Base-by-base conservation (phyloP, 768 basidiomycete species). In the Tricholoma furcatifolium region DNA sequence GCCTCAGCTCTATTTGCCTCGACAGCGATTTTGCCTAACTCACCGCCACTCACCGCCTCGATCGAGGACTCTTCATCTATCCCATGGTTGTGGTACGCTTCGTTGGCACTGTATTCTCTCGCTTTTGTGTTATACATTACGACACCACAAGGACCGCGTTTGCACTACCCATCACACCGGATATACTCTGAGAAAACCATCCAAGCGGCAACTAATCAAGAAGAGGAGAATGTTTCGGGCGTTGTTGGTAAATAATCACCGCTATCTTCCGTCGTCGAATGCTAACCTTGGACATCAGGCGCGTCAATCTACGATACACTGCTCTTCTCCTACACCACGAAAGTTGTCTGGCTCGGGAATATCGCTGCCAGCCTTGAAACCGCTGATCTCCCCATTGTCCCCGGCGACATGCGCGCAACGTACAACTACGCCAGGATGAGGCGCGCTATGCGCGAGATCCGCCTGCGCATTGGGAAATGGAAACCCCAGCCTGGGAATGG, bases 301-400 rank as follows among this genome's bases (percentile, higher is more conserved):
- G 76, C 83, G 20, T 85, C 84, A 4, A 71, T 78, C 1, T 82
- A 78, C 75, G 81, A 79, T 51, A 70, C 74, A 46, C 68, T 97
- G 5, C 69, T 93, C n/a, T 97, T 97, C 68, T 84, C 84, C 14
- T 94, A 93, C 66, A 91, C 88, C 34, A 94, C 92, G 1, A 85
- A 87, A 55, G 90, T 97, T 12, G 83, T 95, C 50, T 84, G 85
- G 81, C 83, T 93, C 38, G 93, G 92, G 2, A 83, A 91, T 68
- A 76, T 74, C 2, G 76, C 87, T 2, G 77, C 80, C 51, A 86
- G 81, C 53, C 78, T 96, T 42, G 90, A 96, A 59, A 91, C 93
- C 18, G 91, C 85, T 54, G 93, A 97, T 65, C 73, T 97, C 27
- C 94, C 93, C 5, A 84, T 95, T 49, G 79, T 94, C 8, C 82